Conservation (phyloP, 2,329 filamentous ascomycete species). For the Ramularia endophylla region DNA sequence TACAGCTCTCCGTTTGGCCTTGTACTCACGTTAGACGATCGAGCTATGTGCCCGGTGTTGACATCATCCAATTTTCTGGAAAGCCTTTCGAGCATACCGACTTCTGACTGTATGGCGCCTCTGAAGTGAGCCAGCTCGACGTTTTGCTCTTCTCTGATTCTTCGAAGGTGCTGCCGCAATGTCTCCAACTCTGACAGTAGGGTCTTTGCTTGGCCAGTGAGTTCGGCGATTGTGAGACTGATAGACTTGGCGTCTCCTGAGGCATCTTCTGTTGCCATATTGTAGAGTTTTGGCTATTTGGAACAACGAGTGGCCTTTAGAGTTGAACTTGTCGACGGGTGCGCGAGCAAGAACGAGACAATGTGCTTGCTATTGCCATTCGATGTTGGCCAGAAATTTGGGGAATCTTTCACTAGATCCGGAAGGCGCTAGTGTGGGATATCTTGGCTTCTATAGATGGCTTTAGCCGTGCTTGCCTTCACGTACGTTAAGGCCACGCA, state of each 20-base stretch:
- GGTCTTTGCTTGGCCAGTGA: constrained; percentile 34
- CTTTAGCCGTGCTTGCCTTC: too few relatives aligned
- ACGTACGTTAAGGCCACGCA: too few relatives aligned
- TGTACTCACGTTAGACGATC: constrained; percentile 62
- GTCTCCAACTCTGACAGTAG: constrained; percentile 38
- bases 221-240: constrained; percentile 17
- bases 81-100: constrained; percentile 28
- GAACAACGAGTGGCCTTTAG: too few relatives aligned
- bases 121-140: constrained; percentile 32
- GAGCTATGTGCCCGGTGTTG: constrained; percentile 47
- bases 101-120: constrained; percentile 31
- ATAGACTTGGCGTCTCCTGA: constrained; percentile 1
- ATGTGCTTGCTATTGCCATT: too few relatives aligned
- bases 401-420: too few relatives aligned
- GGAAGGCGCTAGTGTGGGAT: constrained; percentile 3
- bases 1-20: too few relatives aligned
- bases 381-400: too few relatives aligned
- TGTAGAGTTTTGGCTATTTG: too few relatives aligned
- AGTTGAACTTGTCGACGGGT: too few relatives aligned
- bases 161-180: constrained; percentile 32
- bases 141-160: constrained; percentile 32
- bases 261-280: neutral
- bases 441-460: constrained; percentile 2
- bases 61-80: constrained; percentile 20
- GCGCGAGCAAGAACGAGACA: too few relatives aligned